These are phyloP conservation scores for Krasilnikovozyma curviuscula DNA, from an alignment of 768 basidiomycete genomes.

Conservation along the genomic window DNA sequence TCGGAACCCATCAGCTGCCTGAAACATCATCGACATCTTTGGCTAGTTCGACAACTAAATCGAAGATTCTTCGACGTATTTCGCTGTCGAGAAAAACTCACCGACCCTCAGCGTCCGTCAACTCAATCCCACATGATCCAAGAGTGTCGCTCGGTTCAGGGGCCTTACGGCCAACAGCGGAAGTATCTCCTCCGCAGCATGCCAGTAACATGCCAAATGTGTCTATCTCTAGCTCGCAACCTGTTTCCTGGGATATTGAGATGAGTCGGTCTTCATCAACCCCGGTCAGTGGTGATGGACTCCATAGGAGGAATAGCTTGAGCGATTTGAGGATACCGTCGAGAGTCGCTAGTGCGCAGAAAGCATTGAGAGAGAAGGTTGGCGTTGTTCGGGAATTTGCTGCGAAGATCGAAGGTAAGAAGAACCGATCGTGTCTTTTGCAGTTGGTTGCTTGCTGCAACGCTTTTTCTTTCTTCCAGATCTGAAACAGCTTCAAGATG, in stretches of 20 bases:
- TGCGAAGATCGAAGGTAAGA: conserved; percentile 18
- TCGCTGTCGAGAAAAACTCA: conserved; percentile 4
- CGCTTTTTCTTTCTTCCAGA: conserved; percentile 3
- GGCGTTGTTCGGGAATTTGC: conserved; percentile 21
- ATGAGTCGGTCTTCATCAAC: too few relatives aligned
- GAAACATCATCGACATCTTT: too few relatives aligned
- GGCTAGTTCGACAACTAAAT: too few relatives aligned
- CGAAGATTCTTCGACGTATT: neutral
- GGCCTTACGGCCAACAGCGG: too few relatives aligned
- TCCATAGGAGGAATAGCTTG: conserved; percentile 18
- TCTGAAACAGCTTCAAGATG: conserved; percentile 12
- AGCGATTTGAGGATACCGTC: conserved; percentile 21
- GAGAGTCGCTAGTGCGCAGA: conserved; percentile 19
- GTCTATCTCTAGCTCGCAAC: too few relatives aligned
- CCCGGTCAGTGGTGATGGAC: too few relatives aligned
- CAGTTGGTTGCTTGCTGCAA: neutral
- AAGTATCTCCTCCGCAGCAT: too few relatives aligned
- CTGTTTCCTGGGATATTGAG: too few relatives aligned
- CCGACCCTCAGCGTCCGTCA: conserved; percentile 6
- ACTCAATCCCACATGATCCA: conserved; percentile 5
- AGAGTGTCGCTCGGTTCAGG: too few relatives aligned
- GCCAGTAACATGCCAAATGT: too few relatives aligned
- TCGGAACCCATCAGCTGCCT: too few relatives aligned
- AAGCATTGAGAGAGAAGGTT: conserved; percentile 20
- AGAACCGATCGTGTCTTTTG: neutral